Base-by-base conservation (phyloP, 768 basidiomycete genomes). In the Leccinum aurantiacum region DNA sequence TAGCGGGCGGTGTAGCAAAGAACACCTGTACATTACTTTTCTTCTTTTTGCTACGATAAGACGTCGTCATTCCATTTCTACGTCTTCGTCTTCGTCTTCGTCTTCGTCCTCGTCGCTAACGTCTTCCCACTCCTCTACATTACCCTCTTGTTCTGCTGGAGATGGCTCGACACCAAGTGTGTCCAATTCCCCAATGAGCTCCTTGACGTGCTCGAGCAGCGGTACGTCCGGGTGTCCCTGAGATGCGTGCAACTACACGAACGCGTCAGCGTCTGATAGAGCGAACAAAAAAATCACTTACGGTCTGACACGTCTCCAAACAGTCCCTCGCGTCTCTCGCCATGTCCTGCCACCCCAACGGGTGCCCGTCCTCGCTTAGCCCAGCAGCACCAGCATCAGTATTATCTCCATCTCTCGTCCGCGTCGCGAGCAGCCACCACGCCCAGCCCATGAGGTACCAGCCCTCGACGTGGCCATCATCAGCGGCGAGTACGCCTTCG, bases 401-500 rank as follows among this genome's bases (percentile, higher is more conserved):
- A 81, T 27, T 78, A 80, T 65, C 60, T 13, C 74, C 81, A 65
- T 88, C 85, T 61, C 84, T 80, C 8, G 84, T 84, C 60, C 88
- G 83, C 71, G 90, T 88, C 0, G 86, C 83, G 84, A 91, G 86
- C 50, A 95, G 76, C 77, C 86, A 93, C 79, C 91, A 93, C 63
- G 90, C 89, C 93, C 93, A 97, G 55, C 93, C 94, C 74, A 95
- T 93, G 29, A 96, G 83, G 69, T 96, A 96, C 88, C 94, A 95
- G 1, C 88, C 94, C 66, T 95, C 93, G 13, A 94, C 87, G 56
- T 92, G 89, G 68, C 91, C 82, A 64, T 94, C 91, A 71, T 95
- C 93, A 0, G 86, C 75, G 10, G 88, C 82, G 74, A 95, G 86
- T 10, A 95, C 80, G 14, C 89, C 90, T 48, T 91, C 85, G 27